Conservation (phyloP, 2,329 filamentous ascomycete species). For the Aspergillus niger region DNA sequence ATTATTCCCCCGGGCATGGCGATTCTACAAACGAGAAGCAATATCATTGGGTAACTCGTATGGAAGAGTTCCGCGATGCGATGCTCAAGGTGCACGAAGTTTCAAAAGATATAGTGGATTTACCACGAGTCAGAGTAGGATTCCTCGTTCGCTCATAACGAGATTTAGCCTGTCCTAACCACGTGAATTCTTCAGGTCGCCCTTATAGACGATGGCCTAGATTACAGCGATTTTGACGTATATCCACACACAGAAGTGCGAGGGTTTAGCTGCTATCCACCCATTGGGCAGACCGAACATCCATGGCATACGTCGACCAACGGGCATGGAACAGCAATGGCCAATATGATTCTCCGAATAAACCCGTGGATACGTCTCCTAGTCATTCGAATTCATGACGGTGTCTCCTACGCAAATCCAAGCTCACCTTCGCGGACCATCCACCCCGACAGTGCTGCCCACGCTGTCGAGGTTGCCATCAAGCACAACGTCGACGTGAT, state of each 20-base stretch:
- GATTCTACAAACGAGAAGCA: neutral
- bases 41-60: neutral
- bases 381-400: slow-evolving; percentile 7
- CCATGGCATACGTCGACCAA: slow-evolving; percentile 5
- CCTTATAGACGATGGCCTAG: slow-evolving; percentile 7
- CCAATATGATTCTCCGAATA: slow-evolving; percentile 10
- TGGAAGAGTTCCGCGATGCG: slow-evolving; percentile 1
- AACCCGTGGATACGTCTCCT: slow-evolving; percentile 1
- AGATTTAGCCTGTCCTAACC: neutral
- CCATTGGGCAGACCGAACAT: neutral
- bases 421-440: slow-evolving; percentile 5
- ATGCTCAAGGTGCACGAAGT: neutral
- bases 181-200: neutral
- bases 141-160: neutral
- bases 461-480: slow-evolving; percentile 5
- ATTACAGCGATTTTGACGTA: neutral
- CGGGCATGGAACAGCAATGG: slow-evolving; percentile 9
- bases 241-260: neutral
- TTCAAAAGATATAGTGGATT: neutral
- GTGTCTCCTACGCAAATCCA: slow-evolving; percentile 1
- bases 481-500: slow-evolving; percentile 2
- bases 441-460: slow-evolving; percentile 4
- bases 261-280: slow-evolving; percentile 4
- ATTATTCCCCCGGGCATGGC: neutral
- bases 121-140: neutral